phyloP scores from a whole-genome alignment of 2,329 filamentous ascomycete genomes.

The Colletotrichum sp. region DNA sequence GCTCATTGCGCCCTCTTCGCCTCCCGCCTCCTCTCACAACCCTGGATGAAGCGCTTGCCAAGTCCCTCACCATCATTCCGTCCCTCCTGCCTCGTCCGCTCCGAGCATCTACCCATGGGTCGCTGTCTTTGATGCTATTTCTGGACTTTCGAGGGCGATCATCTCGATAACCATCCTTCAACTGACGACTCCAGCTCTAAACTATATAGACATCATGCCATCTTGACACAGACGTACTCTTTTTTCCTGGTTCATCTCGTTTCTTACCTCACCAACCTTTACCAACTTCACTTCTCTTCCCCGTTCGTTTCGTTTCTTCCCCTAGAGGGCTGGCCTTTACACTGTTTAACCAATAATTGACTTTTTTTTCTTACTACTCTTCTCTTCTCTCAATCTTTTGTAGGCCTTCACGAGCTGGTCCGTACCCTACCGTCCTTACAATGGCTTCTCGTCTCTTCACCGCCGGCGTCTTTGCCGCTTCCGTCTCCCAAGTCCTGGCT shows the following conservation, averaged over 20 bases:
- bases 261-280: conserved; percentile 6
- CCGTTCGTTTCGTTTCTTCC: conserved; percentile 20
- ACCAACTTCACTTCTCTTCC: neutral
- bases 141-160: conserved; percentile 13
- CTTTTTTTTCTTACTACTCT: neutral
- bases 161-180: neutral
- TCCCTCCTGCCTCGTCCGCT: neutral
- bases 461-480: conserved; percentile 17
- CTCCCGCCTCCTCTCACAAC: neutral
- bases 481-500: conserved; percentile 26
- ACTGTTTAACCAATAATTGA: conserved; percentile 11
- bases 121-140: conserved; percentile 6
- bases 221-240: neutral
- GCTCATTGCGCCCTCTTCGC: neutral
- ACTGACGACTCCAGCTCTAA: neutral
- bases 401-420: conserved; percentile 15
- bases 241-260: conserved; percentile 5
- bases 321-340: conserved; percentile 16
- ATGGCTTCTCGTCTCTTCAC: conserved; percentile 19
- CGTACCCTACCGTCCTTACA: conserved; percentile 12
- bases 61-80: conserved; percentile 4
- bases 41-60: conserved; percentile 18
- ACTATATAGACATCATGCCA: conserved; percentile 19
- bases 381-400: neutral
- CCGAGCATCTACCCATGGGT: conserved; percentile 1